Base-by-base conservation (phyloP, 768 basidiomycete genomes). In the Steccherinum ochraceum region DNA sequence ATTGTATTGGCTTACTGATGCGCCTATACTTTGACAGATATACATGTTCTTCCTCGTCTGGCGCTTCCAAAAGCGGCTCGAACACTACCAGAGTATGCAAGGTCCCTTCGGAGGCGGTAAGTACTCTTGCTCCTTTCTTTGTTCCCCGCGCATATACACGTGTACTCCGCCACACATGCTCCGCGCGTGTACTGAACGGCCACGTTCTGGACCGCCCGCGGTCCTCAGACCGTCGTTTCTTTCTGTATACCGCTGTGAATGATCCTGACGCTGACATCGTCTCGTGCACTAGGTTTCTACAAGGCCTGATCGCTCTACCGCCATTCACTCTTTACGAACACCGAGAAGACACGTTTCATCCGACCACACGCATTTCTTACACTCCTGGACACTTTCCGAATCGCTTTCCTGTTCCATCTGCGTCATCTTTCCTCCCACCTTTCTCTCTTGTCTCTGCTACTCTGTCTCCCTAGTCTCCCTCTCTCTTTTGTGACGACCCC, bases 41-140 rank as follows among this genome's bases (percentile, higher is more conserved):
- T 87, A 88, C 73, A 84, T 87, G 83, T 80, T 76, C 66, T 86
- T 88, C 73, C 68, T 86, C 66, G 73, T 72, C 60, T 89, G 84
- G 86, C 74, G 84, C 50, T 88, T 79, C 77, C 76, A 77, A 59
- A 84, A 81, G 66, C 72, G 82, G 58, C 67, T 86, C 65, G 80
- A 83, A 66, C 78, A 83, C 66, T 87, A 87, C 68, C 64, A 69
- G 26, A 68, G 65, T 58, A 75, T 88, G 79, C 81, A 83, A 60
- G 80, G 80, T 48, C 78, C 80, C 27, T 78, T 75, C 67, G 58
- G 72, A 59, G 81, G 79, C 66, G 83, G 84, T 83, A 63, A 69
- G 77, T 66, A 48, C 46, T 35, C 30, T 7, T 16, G 7, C 16
- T 35, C 30, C 7, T 35, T 35, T 35, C 30, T 35, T 35, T 35